Evolutionary conservation across 306 rosid genomes (phyloP), one percentile per base, ranked within the genome.

Genomic region (Acacia melanoxylon): DNA sequence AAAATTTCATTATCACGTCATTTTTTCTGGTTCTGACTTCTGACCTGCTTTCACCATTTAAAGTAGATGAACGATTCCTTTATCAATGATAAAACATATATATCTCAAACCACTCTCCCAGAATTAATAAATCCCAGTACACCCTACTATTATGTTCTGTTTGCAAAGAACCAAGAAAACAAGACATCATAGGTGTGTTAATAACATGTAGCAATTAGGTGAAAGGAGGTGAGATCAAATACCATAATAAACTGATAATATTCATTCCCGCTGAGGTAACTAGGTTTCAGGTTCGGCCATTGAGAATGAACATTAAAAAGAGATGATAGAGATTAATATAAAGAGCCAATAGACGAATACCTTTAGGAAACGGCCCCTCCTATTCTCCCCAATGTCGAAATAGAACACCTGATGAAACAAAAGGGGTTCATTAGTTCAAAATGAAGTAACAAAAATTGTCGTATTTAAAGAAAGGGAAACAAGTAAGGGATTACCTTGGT

Each of bases 301-400:
- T 41, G 56, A 76, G 29, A 77, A 42, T 27, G 59, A 19, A 17
- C 20, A 24, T 48, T 46, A 72, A 15, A 59, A 72, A 48, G 15
- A 16, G 27, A 74, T 13, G 14, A 48, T 7, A 66, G 24, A 59
- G 49, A 24, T 25, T 17, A 4, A 52, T 61, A 25, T 12, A 25
- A 61, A 4, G n/a, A 70, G 74, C 9, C 31, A 59, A 52, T 5
- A 14, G 45, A 68, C 19, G n/a, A 44, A 37, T 78, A 93, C 99
- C 99, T 96, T 96, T 81, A 96, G 90, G 92, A 96, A 96, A 72
- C 99, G 99, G 52, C 99, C 99, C 86, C 99, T 96, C 81, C 98
- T 83, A 77, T 96, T 96, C 88, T 96, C 98, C n/a, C 99, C 99
- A 80, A 93, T 90, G 87, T 96, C 99, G 48, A 96, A 96, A 88